A percentile compares a stretch with the other conserved stretches of the same genome.
Evolutionary conservation across 225 moss, liverwort and hornwort species (phyloP).

Genomic region (Marchantia paleacea): DNA sequence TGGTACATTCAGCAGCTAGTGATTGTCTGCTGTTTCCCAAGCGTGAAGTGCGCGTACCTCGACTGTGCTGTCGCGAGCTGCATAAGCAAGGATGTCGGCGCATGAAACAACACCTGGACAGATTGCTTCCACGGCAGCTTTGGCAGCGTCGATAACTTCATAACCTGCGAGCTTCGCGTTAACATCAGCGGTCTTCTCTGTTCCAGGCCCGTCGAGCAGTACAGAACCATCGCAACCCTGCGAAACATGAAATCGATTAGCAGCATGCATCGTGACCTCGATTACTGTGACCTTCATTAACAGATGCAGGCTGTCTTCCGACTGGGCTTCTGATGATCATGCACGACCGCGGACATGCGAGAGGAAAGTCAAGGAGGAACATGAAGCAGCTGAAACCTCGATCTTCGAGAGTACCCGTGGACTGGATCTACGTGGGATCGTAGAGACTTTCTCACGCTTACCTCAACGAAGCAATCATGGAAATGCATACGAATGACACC

Average conservation of each 20-base stretch:
- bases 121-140: background rate
- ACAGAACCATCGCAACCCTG: constrained; percentile 17
- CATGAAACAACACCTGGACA: constrained; percentile 40
- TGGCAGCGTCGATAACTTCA: background rate
- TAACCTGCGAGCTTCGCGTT: background rate
- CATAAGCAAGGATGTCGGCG: constrained; percentile 35
- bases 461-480: constrained; percentile 16
- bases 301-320: background rate
- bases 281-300: background rate
- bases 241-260: background rate
- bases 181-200: background rate
- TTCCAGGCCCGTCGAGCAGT: background rate
- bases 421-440: background rate
- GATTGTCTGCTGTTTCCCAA: background rate
- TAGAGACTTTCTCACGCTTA: background rate
- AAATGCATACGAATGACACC: constrained; percentile 10
- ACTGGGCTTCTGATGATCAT: no score
- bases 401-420: background rate
- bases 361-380: no score
- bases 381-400: background rate
- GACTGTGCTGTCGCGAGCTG: constrained; percentile 33
- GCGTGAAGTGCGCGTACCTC: background rate
- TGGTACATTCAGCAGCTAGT: no score
- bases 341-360: no score
- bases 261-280: background rate